A percentile compares a stretch with the other conserved stretches of the same genome.
Conservation (phyloP, 176 grass and related monocot species). For the Zoysia pacifica region DNA sequence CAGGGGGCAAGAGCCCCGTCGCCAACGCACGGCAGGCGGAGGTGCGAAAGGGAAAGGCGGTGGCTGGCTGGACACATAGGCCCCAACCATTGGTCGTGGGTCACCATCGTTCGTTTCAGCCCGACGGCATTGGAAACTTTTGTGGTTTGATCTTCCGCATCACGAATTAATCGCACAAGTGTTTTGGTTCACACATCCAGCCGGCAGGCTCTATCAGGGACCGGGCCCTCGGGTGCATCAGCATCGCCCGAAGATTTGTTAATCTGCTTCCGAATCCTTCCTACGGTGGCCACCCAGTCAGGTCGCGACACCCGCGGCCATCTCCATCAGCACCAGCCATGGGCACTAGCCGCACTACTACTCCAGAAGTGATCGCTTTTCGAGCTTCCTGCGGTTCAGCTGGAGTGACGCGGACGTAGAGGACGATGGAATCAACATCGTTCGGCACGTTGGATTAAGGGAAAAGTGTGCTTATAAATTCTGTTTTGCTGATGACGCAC, state of each 20-base stretch:
- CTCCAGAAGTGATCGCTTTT: background rate
- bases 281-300: background rate
- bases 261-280: conserved; percentile 9
- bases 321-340: background rate
- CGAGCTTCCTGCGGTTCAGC: conserved; percentile 1
- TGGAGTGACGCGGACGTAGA: background rate
- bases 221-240: conserved; percentile 10
- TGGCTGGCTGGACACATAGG: conserved; percentile 14
- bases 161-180: too few relatives aligned
- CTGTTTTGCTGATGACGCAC: background rate
- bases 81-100: conserved; percentile 27
- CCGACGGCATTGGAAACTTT: background rate
- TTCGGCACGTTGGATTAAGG: background rate
- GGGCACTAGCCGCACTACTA: background rate
- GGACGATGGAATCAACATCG: background rate
- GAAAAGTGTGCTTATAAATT: background rate
- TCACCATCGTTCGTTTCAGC: conserved; percentile 21
- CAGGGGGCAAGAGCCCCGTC: conserved; percentile 4
- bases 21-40: conserved; percentile 10
- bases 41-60: background rate
- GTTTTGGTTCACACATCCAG: background rate
- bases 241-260: background rate
- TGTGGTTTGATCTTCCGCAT: too few relatives aligned
- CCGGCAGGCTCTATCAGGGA: too few relatives aligned
- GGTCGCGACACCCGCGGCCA: background rate